phyloP scores from a whole-genome alignment of 352 stramenopile species.

The Pythium dissotocum region DNA sequence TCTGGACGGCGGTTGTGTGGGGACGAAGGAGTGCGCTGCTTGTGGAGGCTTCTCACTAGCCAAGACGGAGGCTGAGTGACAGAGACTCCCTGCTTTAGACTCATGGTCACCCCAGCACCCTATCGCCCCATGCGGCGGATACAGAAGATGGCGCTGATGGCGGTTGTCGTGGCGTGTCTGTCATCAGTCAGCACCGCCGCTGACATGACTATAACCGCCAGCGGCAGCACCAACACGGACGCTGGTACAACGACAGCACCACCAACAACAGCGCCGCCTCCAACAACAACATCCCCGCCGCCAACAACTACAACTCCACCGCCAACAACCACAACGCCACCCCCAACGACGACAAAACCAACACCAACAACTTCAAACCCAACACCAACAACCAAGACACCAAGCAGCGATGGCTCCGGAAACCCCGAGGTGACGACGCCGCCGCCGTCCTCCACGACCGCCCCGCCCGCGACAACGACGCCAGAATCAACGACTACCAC shows the following conservation, averaged over 20 bases:
- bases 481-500: neutral
- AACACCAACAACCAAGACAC: neutral
- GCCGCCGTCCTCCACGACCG: neutral
- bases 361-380: constrained; percentile 4
- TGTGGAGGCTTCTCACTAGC: too few relatives aligned
- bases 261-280: neutral
- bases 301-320: neutral
- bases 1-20: too few relatives aligned
- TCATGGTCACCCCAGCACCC: too few relatives aligned
- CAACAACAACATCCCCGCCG: neutral
- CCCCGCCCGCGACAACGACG: constrained; percentile 2
- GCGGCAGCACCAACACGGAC: neutral
- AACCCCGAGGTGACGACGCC: neutral
- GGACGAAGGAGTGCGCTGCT: too few relatives aligned
- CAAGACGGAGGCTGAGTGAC: too few relatives aligned
- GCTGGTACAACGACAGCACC: neutral
- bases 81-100: too few relatives aligned
- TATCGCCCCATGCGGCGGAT: too few relatives aligned
- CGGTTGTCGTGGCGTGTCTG: neutral
- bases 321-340: neutral
- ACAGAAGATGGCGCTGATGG: neutral
- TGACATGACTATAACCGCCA: neutral
- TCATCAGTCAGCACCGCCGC: neutral
- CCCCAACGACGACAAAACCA: constrained; percentile 5
- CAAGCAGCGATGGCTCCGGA: constrained; percentile 1